Percentiles rank a stretch among this genome's conserved stretches.
These are phyloP conservation scores for Dactylonectria macrodidyma DNA, from an alignment of 2,329 filamentous ascomycete genomes.

Conservation along the genomic window DNA sequence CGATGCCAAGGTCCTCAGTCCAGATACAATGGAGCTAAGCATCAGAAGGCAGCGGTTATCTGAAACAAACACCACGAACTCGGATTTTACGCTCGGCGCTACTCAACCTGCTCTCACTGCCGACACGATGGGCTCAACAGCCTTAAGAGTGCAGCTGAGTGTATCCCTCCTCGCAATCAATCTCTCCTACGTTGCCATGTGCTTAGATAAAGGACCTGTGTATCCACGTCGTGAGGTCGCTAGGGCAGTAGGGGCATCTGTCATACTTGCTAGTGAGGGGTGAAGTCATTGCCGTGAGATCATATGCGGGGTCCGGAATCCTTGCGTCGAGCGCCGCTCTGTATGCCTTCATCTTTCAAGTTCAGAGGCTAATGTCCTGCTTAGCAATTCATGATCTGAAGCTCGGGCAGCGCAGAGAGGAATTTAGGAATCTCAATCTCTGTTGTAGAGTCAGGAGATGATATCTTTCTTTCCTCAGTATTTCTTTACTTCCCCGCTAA, in stretches of 20 bases:
- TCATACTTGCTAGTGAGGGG: conserved; percentile 9
- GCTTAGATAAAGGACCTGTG: conserved; percentile 15
- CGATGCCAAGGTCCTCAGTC: neutral
- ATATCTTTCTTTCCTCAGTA: no score
- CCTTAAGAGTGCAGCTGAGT: conserved; percentile 4
- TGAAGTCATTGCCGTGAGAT: neutral
- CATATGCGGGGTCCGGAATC: no score
- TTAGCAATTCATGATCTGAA: no score
- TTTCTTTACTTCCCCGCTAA: no score
- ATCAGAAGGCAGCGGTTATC: neutral
- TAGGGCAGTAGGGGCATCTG: conserved; percentile 11
- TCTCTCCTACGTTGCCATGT: conserved; percentile 11
- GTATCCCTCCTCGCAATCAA: conserved; percentile 9
- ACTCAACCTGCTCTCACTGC: neutral
- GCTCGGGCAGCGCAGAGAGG: no score
- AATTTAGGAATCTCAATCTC: no score
- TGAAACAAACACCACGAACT: neutral
- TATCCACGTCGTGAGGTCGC: conserved; percentile 19
- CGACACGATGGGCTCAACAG: neutral
- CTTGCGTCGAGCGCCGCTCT: neutral
- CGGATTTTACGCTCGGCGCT: neutral
- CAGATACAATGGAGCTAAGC: conserved; percentile 6
- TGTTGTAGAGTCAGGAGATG: no score
- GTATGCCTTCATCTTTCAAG: no score
- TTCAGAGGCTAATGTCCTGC: no score